These are phyloP conservation scores for Platanus orientalis DNA, from an alignment of 164 flowering plant genomes.

Conservation along the genomic window DNA sequence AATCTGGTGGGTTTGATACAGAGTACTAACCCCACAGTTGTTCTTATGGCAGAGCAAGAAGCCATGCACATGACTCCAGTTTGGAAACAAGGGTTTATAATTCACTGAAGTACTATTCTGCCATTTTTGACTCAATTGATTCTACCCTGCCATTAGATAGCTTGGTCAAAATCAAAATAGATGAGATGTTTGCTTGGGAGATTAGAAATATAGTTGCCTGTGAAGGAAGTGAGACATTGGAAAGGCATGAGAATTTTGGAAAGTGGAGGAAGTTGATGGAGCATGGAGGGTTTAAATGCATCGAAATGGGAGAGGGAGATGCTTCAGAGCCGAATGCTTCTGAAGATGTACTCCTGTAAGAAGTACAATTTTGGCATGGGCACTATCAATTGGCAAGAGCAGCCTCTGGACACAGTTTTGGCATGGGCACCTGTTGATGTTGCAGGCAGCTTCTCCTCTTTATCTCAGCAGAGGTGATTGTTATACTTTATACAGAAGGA, in stretches of 20 bases:
- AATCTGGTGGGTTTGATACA: conserved; percentile 70
- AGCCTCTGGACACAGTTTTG: conserved; percentile 81
- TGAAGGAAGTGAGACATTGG: conserved; percentile 75
- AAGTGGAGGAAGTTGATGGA: conserved; percentile 71
- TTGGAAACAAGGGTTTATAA: conserved; percentile 59
- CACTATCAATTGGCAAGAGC: conserved; percentile 71
- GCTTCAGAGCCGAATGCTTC: conserved; percentile 67
- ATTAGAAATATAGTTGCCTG: conserved; percentile 75
- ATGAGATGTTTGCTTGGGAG: conserved; percentile 79
- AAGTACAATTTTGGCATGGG: conserved; percentile 39
- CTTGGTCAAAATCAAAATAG: conserved; percentile 58
- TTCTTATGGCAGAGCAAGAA: neutral
- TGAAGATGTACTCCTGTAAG: conserved; percentile 67
- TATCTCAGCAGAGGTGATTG: conserved; percentile 49
- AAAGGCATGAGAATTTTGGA: conserved; percentile 69
- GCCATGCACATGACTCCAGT: conserved; percentile 3
- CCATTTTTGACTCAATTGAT: too few relatives aligned
- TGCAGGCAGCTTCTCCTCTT: conserved; percentile 59
- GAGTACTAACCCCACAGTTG: conserved; percentile 60
- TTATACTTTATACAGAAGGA: conserved; percentile 17
- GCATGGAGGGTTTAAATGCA: conserved; percentile 53
- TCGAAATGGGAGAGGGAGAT: conserved; percentile 53
- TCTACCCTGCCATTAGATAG: conserved; percentile 18
- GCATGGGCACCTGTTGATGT: conserved; percentile 73
- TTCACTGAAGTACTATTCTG: conserved; percentile 43